A percentile compares a stretch with the other conserved stretches of the same genome.
Evolutionary conservation across 2,329 filamentous ascomycete species (phyloP).

Genomic region (Claviceps sorghi): DNA sequence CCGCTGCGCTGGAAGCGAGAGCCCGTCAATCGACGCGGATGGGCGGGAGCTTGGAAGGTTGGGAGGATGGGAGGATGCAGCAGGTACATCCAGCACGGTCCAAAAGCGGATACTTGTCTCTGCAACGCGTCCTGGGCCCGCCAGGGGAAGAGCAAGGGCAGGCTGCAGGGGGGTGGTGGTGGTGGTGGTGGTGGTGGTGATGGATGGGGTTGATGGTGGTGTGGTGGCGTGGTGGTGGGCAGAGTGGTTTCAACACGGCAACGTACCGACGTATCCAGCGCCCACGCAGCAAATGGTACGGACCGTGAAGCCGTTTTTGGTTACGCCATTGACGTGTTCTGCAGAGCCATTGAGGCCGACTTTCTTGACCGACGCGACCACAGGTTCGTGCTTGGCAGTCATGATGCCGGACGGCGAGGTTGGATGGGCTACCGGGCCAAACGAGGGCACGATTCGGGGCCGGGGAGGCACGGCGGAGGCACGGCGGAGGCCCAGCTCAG

Average conservation of each 20-base stretch:
- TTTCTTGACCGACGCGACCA: constrained; percentile 17
- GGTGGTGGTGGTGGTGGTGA: too few relatives aligned
- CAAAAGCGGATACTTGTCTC: background rate
- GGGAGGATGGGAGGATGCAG: background rate
- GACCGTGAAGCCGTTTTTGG: constrained; percentile 21
- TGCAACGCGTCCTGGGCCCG: background rate
- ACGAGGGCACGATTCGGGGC: background rate
- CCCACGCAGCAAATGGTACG: constrained; percentile 58
- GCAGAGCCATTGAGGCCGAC: constrained; percentile 20
- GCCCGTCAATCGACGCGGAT: background rate
- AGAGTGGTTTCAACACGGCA: background rate
- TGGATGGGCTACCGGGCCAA: background rate
- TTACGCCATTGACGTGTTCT: constrained; percentile 16
- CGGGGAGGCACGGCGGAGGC: background rate
- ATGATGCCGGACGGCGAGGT: constrained; percentile 6
- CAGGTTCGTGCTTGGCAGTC: constrained; percentile 11
- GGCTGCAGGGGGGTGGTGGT: background rate
- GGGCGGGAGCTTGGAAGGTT: background rate
- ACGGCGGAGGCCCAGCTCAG: background rate
- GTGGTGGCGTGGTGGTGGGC: background rate
- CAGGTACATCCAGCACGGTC: background rate
- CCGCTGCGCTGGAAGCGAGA: background rate
- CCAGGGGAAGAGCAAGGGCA: background rate
- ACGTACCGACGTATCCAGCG: constrained; percentile 61
- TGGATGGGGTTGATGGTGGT: background rate